A percentile compares a stretch with the other conserved stretches of the same genome.
Evolutionary conservation across 2,329 filamentous ascomycete species (phyloP).

Genomic region (Aspergillus fumigatiaffinis): DNA sequence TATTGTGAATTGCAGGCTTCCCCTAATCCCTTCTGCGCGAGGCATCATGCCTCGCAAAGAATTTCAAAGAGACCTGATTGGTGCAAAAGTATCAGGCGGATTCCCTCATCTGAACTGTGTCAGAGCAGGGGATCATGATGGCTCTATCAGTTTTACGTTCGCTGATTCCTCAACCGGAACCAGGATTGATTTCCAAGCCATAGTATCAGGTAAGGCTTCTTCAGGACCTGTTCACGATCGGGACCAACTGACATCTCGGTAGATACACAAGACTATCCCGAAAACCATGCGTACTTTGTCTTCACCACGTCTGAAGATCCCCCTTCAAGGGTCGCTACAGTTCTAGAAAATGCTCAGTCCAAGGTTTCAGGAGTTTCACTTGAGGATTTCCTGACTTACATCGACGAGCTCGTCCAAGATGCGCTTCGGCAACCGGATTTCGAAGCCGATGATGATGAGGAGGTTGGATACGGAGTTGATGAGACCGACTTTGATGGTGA

Average conservation of each 20-base stretch:
- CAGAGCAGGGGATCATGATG: slow-evolving; percentile 63
- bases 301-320: slow-evolving; percentile 47
- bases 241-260: slow-evolving; percentile 12
- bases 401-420: slow-evolving; percentile 38
- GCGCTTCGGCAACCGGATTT: slow-evolving; percentile 5
- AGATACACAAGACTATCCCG: slow-evolving; percentile 61
- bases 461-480: background rate
- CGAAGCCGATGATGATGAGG: background rate
- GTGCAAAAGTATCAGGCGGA: slow-evolving; percentile 33
- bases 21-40: background rate
- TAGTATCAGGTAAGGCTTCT: slow-evolving; percentile 38
- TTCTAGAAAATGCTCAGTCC: slow-evolving; percentile 44
- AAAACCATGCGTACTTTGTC: slow-evolving; percentile 54
- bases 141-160: slow-evolving; percentile 64
- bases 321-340: slow-evolving; percentile 18
- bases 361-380: slow-evolving; percentile 44
- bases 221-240: background rate
- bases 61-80: slow-evolving; percentile 58
- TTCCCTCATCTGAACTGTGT: slow-evolving; percentile 54
- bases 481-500: slow-evolving; percentile 17
- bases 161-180: slow-evolving; percentile 25
- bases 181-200: slow-evolving; percentile 33
- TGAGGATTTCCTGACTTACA: slow-evolving; percentile 46
- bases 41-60: background rate
- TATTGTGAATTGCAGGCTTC: background rate